Conservation (phyloP, 2,329 filamentous ascomycete genomes). For the Aureobasidium lini region DNA sequence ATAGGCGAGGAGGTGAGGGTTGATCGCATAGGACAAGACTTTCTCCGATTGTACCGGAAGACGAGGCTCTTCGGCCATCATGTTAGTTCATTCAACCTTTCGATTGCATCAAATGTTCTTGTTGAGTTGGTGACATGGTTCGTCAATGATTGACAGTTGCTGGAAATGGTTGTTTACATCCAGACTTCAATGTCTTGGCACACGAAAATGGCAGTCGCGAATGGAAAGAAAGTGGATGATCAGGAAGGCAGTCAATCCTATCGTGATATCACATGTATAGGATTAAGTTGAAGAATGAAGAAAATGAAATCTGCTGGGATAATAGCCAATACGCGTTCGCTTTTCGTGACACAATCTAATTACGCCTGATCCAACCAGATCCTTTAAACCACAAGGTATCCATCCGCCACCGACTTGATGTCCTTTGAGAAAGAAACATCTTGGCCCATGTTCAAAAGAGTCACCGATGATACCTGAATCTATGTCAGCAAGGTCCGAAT, state of each 20-base stretch:
- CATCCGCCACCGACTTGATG: conserved; percentile 66
- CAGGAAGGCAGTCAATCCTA: no score
- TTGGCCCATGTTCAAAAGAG: conserved; percentile 66
- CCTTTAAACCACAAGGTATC: conserved; percentile 64
- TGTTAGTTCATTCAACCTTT: background rate
- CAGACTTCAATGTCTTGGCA: conserved; percentile 4
- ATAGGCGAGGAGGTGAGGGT: conserved; percentile 57
- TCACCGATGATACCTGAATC: conserved; percentile 58
- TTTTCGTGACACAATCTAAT: conserved; percentile 10
- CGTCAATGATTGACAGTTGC: background rate
- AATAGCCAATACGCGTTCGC: conserved; percentile 7
- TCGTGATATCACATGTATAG: background rate
- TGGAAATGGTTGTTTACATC: background rate
- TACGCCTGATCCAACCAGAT: background rate
- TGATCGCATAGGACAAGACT: conserved; percentile 48
- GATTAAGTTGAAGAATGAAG: background rate
- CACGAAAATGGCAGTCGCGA: background rate
- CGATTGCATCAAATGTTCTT: no score
- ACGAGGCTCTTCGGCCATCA: background rate
- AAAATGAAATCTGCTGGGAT: background rate
- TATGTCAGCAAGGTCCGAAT: conserved; percentile 21
- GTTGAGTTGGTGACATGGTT: background rate
- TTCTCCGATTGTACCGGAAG: conserved; percentile 42
- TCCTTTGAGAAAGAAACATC: conserved; percentile 79
- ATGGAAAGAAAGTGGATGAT: background rate